Base-by-base conservation (phyloP, 805 yeast species). In the Ogataea paradorogensis region DNA sequence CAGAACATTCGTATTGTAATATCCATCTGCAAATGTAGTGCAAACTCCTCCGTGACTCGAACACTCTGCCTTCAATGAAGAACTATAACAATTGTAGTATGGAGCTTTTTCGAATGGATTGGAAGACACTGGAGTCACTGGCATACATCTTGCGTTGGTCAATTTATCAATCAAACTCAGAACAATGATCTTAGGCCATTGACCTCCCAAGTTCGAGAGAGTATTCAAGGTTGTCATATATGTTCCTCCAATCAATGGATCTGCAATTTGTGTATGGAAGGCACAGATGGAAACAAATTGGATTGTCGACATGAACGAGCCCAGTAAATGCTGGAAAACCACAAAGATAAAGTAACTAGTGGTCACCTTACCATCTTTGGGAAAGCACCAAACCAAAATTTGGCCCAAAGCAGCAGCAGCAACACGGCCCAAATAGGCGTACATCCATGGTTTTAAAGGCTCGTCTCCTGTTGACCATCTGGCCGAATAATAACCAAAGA, bases 211-310 rank as follows among this genome's bases (percentile, higher is more conserved):
- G 59, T 93, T 93, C 29, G 95, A 80, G 33, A 93, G 69, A 0
- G 99, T 93, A 62, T 93, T 93, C 43, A 93, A 69, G 0, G 95
- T 82, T 0, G 99, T 93, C 98, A 93, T 91, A 61, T 93, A 93
- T 0, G 99, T 93, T 1, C 99, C 99, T 13, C 99, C 99, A 53
- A 93, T 86, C 14, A 80, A 65, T 0, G 99, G 98, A 59, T 93
- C 99, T 2, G 99, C 96, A 39, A 93, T 85, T 52, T 82, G 80
- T 3, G 97, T 91, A 64, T 91, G 97, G 71, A 93, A 93, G 0
- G 98, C 95, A 56, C 89, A 84, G 30, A 93, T 79, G 1, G 95
- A 84, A 14, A 93, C 98, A 66, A 93, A 91, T 63, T 91, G 98
- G 41, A 93, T 82, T 0, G 99, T 93, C 5, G 89, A 75, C 95